Base-by-base conservation (phyloP, 495 filamentous ascomycete species). In the Aspergillus haitiensis region DNA sequence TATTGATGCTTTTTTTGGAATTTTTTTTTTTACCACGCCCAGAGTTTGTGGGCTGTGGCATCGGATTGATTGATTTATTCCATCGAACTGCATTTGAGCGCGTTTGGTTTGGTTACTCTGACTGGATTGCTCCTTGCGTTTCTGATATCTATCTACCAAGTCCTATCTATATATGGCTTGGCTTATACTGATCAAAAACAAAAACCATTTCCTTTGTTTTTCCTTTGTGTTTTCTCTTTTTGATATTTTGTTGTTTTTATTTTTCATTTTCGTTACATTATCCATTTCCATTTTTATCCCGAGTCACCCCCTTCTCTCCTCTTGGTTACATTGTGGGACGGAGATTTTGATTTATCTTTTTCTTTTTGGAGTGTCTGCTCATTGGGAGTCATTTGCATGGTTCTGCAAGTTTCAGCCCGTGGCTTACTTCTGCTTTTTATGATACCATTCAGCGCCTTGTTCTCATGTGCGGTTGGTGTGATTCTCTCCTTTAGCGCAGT, bases 401-500 rank as follows among this genome's bases (percentile, higher is more conserved):
- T 32, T 61, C 62, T 66, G 61, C 55, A 68, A 63, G 67, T 64
- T 66, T 37, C 64, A 65, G 69, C 72, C 69, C 63, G 65, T 58
- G 40, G 32, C 35, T 67, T 66, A 71, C 68, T 62, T 71, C 70
- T 63, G 64, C 51, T 53, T 64, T 50, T 62, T 62, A 70, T 76
- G 74, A 77, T 77, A 77, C 75, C 75, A 77, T 77, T 71, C 69
- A 66, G 75, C 74, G 74, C 69, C 66, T 69, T 45, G 48, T 56
- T 57, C 39, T 56, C 52, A 44, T 57, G 57, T 13, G 27, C 49
- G 49, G 54, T 35, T 61, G 61, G 64, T 55, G 56, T 61, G 60
- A 64, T 61, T 64, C 60, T 11, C 45, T 67, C 61, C 39, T 64
- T 63, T 9, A 47, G 6, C 15, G 44, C 44, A 21, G 44, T 47